Evolutionary conservation across 2,329 filamentous ascomycete species (phyloP).

Genomic region (Alternaria alternata): DNA sequence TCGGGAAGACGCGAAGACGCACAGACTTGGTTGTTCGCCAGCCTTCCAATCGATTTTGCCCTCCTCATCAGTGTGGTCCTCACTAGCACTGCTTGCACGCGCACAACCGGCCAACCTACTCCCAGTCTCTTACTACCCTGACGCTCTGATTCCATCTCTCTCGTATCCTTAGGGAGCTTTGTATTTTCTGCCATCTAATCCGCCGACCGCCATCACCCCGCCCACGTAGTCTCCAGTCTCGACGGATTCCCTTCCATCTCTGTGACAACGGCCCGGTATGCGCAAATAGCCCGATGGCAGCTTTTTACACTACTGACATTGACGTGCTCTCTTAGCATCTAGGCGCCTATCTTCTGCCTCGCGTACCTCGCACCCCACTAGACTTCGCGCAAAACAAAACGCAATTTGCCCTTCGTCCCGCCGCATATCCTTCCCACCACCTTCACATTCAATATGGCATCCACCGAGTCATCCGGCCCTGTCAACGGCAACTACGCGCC

Average conservation of each 20-base stretch:
- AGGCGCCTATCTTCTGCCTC: conserved; percentile 12
- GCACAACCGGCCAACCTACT: conserved; percentile 15
- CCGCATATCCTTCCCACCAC: conserved; percentile 15
- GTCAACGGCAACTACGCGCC: conserved; percentile 60
- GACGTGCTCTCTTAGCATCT: conserved; percentile 10
- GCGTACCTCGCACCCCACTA: conserved; percentile 7
- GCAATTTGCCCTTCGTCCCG: conserved; percentile 11
- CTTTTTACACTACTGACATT: conserved; percentile 5
- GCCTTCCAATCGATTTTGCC: conserved; percentile 24
- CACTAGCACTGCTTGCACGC: conserved; percentile 24
- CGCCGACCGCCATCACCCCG: conserved; percentile 11
- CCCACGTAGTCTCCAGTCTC: conserved; percentile 7
- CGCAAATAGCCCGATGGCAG: conserved; percentile 10
- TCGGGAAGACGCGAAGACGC: conserved; percentile 14
- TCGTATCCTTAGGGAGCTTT: conserved; percentile 20
- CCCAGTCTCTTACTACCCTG: conserved; percentile 4
- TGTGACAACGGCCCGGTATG: conserved; percentile 23
- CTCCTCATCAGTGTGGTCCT: conserved; percentile 18
- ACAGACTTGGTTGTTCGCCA: conserved; percentile 20
- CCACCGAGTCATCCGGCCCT: conserved; percentile 47
- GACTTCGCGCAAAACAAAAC: conserved; percentile 16
- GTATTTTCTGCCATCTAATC: conserved; percentile 29
- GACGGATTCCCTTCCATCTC: conserved; percentile 23
- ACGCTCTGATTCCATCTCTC: conserved; percentile 21
- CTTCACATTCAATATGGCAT: conserved; percentile 41